Base-by-base conservation (phyloP, 805 yeast genomes). In the Myxozyma mucilagina region DNA sequence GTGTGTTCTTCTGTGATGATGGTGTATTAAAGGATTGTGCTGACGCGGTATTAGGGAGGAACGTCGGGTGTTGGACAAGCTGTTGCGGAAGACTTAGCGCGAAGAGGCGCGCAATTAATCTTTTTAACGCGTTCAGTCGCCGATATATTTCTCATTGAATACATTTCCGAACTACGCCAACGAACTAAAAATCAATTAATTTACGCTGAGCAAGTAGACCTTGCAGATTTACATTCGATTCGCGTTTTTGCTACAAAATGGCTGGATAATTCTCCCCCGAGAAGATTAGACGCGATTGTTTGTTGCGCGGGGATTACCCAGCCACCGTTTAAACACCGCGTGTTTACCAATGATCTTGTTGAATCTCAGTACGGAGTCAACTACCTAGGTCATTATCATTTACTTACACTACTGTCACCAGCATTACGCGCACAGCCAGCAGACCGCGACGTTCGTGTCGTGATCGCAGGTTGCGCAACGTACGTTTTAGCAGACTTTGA, bases 171-270 rank as follows among this genome's bases (percentile, higher is more conserved):
- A 69, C 74, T 94, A 60, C 80, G 98, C 62, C 86, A 84, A 10
- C 75, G 73, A 20, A 86, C 92, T 18, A 80, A 79, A 48, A 94
- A 92, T 74, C 81, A 81, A 56, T 72, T 93, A 79, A 84, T 94
- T 49, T 93, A 89, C 73, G 92, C 94, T n/a, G 99, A 94, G 71
- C 82, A 86, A 67, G 90, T 96, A 73, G 96, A 94, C 72, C 78
- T 94, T 59, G 77, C 83, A 16, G 85, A 89, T 57, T 76, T 94
- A 59, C 78, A 85, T 70, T 85, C 91, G 1, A 81, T 94, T 11
- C 81, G 99, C 68, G 85, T 85, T 71, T 94, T 94, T 77, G 97
- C 97, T 34, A 92, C 98, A 1, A 85, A 81, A 61, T 94, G 98
- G 98, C 79, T 94, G 61, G 96, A 94, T 73, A 91, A 89, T 70